These are phyloP conservation scores for Ceratobasidium sp. DNA, from an alignment of 1,284 basidiomycete genomes.

Conservation along the genomic window DNA sequence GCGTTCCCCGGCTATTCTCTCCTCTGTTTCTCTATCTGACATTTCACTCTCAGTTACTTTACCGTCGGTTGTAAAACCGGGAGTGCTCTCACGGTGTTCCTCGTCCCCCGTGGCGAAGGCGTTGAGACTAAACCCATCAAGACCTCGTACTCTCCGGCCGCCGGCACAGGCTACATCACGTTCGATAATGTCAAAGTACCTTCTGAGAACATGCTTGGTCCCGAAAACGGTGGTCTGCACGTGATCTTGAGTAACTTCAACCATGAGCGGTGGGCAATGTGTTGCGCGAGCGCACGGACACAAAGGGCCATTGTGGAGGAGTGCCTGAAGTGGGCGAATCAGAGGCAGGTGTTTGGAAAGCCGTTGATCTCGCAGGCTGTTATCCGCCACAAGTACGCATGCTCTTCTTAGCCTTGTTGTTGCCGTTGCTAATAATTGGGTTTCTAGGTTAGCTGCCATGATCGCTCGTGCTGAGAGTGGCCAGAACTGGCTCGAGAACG, in stretches of 20 bases:
- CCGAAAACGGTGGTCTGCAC: conserved; percentile 67
- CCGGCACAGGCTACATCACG: conserved; percentile 69
- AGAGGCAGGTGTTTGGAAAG: conserved; percentile 62
- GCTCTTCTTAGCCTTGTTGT: not conserved
- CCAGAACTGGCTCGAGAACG: conserved; percentile 68
- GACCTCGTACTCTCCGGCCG: conserved; percentile 62
- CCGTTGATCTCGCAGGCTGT: conserved; percentile 66
- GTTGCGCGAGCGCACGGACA: conserved; percentile 57
- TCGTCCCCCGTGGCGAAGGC: conserved; percentile 63
- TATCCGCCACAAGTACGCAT: conserved; percentile 62
- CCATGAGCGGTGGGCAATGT: conserved; percentile 58
- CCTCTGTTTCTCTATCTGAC: not conserved
- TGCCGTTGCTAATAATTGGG: not conserved
- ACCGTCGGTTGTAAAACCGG: conserved; percentile 53
- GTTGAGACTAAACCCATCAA: conserved; percentile 71
- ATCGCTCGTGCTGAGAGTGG: conserved; percentile 67
- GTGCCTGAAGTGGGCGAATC: conserved; percentile 59
- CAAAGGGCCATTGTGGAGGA: conserved; percentile 54
- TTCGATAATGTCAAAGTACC: conserved; percentile 73
- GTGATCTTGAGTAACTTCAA: conserved; percentile 61
- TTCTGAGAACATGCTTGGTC: conserved; percentile 67
- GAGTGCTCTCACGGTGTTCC: conserved; percentile 68
- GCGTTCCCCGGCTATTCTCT: not conserved
- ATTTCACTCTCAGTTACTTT: conserved; percentile 59
- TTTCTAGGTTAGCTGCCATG: conserved; percentile 62